Conservation (phyloP, 768 basidiomycete genomes). For the Inosperma sp. region DNA sequence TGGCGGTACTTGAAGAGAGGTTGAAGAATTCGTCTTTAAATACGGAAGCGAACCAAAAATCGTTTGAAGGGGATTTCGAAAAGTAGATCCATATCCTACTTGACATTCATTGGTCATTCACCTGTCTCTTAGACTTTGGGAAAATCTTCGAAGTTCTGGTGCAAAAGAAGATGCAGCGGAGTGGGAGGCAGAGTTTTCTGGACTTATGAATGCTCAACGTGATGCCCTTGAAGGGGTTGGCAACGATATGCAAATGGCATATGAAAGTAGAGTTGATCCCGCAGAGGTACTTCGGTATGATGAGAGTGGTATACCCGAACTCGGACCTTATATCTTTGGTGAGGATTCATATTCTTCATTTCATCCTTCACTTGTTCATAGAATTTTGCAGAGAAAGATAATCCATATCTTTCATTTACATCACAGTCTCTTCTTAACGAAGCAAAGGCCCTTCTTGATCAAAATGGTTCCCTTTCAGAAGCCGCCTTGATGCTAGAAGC, state of each 20-base stretch:
- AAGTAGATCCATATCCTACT: no score
- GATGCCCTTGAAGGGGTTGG: slow-evolving; percentile 67
- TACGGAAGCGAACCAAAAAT: neutral
- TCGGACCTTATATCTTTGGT: slow-evolving; percentile 78
- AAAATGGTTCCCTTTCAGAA: slow-evolving; percentile 84
- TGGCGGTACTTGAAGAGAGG: neutral
- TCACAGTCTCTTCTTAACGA: slow-evolving; percentile 54
- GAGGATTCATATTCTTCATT: slow-evolving; percentile 20
- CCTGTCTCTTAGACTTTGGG: slow-evolving; percentile 49
- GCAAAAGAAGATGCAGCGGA: slow-evolving; percentile 61
- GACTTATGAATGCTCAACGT: slow-evolving; percentile 64
- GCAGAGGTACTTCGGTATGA: slow-evolving; percentile 48
- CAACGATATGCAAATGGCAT: slow-evolving; percentile 56
- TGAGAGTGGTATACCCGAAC: slow-evolving; percentile 70
- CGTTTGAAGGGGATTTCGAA: no score
- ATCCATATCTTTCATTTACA: slow-evolving; percentile 54
- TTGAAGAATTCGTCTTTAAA: neutral
- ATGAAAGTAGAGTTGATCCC: slow-evolving; percentile 44
- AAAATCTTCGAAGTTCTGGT: slow-evolving; percentile 56
- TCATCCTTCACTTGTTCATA: neutral
- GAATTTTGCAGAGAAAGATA: slow-evolving; percentile 54
- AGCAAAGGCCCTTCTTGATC: slow-evolving; percentile 72
- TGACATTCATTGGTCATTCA: neutral
- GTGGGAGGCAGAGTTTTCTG: slow-evolving; percentile 83
- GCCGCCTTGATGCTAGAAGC: slow-evolving; percentile 86